Evolutionary conservation across 768 basidiomycete genomes (phyloP), one percentile per base, ranked within the genome.

Genomic region (Tricholoma furcatifolium): DNA sequence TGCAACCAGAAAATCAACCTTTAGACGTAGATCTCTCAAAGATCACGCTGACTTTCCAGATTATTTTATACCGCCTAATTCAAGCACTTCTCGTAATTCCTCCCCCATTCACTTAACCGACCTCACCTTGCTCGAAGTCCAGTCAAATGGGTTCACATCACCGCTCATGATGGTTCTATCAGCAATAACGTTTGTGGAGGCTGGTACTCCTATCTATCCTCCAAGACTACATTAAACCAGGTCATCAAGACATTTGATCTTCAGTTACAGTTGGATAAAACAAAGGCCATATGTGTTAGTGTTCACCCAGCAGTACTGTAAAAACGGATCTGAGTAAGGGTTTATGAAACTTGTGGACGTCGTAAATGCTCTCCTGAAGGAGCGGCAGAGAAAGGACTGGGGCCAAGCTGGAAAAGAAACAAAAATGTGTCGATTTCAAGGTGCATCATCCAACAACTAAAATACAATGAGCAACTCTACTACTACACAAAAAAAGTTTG

Each of bases 171-270:
- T 8, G 82, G 83, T 27, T 82, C 80, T 35, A 75, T 84, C 49
- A 71, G 74, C 17, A 82, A 85, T 60, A 85, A 84, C 61, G 67
- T 65, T 21, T 72, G 71, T 20, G 83, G 82, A 15, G 83, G 82
- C 34, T 84, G 82, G 82, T 84, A 78, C 61, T 83, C 80, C 30
- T 84, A 84, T 63, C 78, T 82, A 23, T 70, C 80, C 17, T 83
- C 81, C 46, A 84, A 84, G 63, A 78, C 83, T 0, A 82, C 83
- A 45, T 75, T 85, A 43, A 83, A 85, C 58, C 82, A 84, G 58
- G 74, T 79, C n/a, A 62, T 84, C 62, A 79, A 78, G 56, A 84
- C 81, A 15, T 83, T 83, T 57, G 81, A 85, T 63, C 56, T 78
- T 43, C 74, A 84, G 50, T 67, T 84, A 32, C 65, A 76, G 59